Percentiles rank a stretch among this genome's conserved stretches.
These are phyloP conservation scores for Arctium minus DNA, from an alignment of 129 eudicot species.

Conservation along the genomic window DNA sequence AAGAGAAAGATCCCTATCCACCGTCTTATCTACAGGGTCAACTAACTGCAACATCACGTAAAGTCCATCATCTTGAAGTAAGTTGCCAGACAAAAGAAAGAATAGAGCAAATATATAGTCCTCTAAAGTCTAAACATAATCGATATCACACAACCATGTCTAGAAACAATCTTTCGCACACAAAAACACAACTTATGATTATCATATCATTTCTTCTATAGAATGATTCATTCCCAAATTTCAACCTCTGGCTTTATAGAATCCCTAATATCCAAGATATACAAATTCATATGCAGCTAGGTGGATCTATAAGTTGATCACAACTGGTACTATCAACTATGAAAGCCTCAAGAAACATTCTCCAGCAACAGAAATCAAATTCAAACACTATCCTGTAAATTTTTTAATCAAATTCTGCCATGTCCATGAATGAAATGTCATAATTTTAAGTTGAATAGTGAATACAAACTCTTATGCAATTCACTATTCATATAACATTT, in stretches of 20 bases:
- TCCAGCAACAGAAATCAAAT: background rate
- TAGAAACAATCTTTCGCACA: background rate
- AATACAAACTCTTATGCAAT: background rate
- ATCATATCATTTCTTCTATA: background rate
- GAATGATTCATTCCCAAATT: background rate
- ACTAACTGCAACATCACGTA: slow-evolving; percentile 52
- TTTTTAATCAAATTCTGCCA: background rate
- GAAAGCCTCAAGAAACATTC: background rate
- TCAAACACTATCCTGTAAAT: background rate
- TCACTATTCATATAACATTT: background rate
- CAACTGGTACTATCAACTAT: background rate
- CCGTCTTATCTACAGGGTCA: slow-evolving; percentile 94
- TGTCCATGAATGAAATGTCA: background rate
- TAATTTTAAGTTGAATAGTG: too few species aligned
- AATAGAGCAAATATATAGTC: background rate
- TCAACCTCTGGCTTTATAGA: background rate
- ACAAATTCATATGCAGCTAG: background rate
- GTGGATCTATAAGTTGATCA: slow-evolving; percentile 1
- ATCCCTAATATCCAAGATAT: background rate
- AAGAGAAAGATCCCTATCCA: slow-evolving; percentile 83
- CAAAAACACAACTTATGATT: background rate
- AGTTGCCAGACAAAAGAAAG: background rate
- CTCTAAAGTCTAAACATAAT: background rate
- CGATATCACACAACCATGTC: background rate
- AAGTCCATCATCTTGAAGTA: background rate